Evolutionary conservation across 1,139 yeast species (phyloP).

Genomic region (Pneumocystis oryctolagi): DNA sequence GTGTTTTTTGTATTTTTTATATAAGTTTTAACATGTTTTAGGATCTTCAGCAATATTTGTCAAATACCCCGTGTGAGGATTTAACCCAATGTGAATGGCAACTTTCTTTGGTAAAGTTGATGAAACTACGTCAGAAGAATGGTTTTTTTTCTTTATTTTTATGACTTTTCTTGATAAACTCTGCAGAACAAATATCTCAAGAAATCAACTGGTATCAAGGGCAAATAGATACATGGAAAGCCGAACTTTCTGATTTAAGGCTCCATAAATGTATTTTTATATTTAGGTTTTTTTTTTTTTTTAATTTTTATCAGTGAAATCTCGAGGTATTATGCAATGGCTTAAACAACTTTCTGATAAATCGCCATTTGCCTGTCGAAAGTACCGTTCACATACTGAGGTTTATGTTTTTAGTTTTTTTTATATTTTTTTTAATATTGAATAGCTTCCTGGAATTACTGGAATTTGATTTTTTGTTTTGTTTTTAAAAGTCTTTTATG

Average conservation of each 20-base stretch:
- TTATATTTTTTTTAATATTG: neutral
- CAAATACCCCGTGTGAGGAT: neutral
- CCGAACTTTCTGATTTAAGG: neutral
- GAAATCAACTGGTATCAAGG: neutral
- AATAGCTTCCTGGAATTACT: neutral
- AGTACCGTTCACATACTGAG: neutral
- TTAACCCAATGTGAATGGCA: neutral
- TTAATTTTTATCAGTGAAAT: neutral
- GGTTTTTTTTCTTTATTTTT: neutral
- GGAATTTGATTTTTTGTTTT: neutral
- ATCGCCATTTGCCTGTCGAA: neutral
- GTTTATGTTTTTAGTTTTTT: neutral
- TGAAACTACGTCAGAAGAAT: neutral
- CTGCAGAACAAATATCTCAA: neutral
- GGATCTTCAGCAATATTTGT: neutral
- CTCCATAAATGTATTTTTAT: neutral
- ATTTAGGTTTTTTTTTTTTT: neutral
- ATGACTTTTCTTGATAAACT: neutral
- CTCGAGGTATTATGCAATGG: neutral
- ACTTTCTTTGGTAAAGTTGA: neutral
- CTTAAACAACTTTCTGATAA: neutral
- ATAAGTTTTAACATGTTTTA: neutral
- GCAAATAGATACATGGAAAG: neutral
- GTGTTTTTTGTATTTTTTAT: neutral
- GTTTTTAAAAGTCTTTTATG: neutral